phyloP scores from a whole-genome alignment of 768 basidiomycete species.

The Candolleomyces aberdarensis region DNA sequence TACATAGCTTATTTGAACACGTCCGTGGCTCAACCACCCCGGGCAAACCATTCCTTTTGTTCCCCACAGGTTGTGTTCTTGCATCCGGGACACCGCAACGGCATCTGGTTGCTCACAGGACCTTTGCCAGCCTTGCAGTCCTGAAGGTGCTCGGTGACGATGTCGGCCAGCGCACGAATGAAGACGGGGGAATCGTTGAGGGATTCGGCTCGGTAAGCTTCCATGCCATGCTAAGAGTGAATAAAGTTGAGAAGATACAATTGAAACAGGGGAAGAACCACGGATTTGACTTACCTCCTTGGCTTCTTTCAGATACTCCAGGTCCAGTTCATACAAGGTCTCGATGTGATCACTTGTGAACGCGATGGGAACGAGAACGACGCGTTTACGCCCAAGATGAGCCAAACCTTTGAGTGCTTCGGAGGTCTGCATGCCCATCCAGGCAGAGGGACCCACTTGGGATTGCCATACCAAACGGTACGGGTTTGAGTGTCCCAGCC shows the following conservation, averaged over 20 bases:
- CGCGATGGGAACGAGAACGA: slow-evolving; percentile 89
- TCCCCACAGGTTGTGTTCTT: slow-evolving; percentile 82
- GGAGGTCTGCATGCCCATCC: slow-evolving; percentile 97
- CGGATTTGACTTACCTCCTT: slow-evolving; percentile 58
- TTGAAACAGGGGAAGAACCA: slow-evolving; percentile 17
- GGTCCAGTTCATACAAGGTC: slow-evolving; percentile 93
- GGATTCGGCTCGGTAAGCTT: slow-evolving; percentile 84
- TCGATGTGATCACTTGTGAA: slow-evolving; percentile 99
- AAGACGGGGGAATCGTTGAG: slow-evolving; percentile 96
- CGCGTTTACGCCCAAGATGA: slow-evolving; percentile 70
- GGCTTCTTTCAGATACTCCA: slow-evolving; percentile 91
- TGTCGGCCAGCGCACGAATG: slow-evolving; percentile 91
- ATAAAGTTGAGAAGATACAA: slow-evolving; percentile 14
- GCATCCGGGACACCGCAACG: slow-evolving; percentile 91
- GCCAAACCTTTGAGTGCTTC: slow-evolving; percentile 88
- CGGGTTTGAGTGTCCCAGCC: slow-evolving; percentile 75
- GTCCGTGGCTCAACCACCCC: slow-evolving; percentile 53
- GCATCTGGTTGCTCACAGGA: slow-evolving; percentile 75
- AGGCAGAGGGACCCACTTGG: slow-evolving; percentile 94
- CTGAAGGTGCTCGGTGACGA: slow-evolving; percentile 75
- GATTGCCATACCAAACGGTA: slow-evolving; percentile 98
- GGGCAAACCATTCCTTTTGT: slow-evolving; percentile 88
- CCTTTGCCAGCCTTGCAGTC: slow-evolving; percentile 57
- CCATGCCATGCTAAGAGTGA: slow-evolving; percentile 76
- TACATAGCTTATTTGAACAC: slow-evolving; percentile 4